phyloP scores from a whole-genome alignment of 2,329 filamentous ascomycete species.

The Karstenula rhodostoma region DNA sequence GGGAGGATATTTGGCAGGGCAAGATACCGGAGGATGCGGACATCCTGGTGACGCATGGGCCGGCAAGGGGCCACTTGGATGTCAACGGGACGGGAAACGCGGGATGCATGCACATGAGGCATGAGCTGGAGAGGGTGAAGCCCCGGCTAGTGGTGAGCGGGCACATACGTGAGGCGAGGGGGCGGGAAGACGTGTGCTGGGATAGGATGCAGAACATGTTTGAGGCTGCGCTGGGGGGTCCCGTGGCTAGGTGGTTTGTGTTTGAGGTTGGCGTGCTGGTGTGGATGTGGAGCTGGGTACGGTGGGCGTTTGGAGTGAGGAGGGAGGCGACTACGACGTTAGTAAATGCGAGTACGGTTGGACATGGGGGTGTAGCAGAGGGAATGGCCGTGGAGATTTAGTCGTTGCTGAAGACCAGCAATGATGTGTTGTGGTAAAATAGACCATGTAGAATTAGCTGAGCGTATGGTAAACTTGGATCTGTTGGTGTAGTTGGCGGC shows the following conservation, averaged over 20 bases:
- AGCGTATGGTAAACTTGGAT: too few relatives aligned
- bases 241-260: slow-evolving; percentile 41
- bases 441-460: neutral
- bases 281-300: slow-evolving; percentile 15
- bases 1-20: slow-evolving; percentile 69
- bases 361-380: slow-evolving; percentile 3
- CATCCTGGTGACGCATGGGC: slow-evolving; percentile 79
- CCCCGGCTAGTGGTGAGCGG: slow-evolving; percentile 81
- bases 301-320: slow-evolving; percentile 9
- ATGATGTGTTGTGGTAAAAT: neutral
- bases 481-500: too few relatives aligned
- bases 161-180: slow-evolving; percentile 79
- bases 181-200: slow-evolving; percentile 72
- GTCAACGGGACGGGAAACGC: slow-evolving; percentile 58
- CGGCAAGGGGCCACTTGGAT: slow-evolving; percentile 75
- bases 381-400: slow-evolving; percentile 14
- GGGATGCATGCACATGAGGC: slow-evolving; percentile 72
- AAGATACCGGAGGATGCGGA: slow-evolving; percentile 74
- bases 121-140: slow-evolving; percentile 73
- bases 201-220: slow-evolving; percentile 73
- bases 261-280: slow-evolving; percentile 37
- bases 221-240: slow-evolving; percentile 62
- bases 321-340: slow-evolving; percentile 13
- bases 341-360: slow-evolving; percentile 23
- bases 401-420: neutral